Conservation (phyloP, 2,329 filamentous ascomycete species). For the Penicillium sp. region DNA sequence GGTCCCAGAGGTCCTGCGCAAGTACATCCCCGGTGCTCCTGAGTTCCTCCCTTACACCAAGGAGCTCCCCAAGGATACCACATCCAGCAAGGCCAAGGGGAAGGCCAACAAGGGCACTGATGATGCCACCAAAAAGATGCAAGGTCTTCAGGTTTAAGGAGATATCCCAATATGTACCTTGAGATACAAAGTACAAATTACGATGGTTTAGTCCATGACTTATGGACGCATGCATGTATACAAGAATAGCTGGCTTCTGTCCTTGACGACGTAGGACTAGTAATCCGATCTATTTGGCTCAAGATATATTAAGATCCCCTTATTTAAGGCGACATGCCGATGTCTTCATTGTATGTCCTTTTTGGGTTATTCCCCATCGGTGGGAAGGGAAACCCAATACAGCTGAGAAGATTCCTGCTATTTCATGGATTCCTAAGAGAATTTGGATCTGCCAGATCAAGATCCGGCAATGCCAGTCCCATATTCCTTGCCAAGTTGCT, state of each 20-base stretch:
- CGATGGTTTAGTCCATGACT: not conserved
- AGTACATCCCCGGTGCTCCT: slow-evolving; percentile 84
- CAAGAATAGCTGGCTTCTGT: not conserved
- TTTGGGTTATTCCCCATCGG: no score
- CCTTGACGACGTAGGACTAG: not conserved
- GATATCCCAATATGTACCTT: not conserved
- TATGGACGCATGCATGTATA: not conserved
- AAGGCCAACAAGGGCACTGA: slow-evolving; percentile 32
- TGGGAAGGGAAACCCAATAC: no score
- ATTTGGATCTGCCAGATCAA: no score
- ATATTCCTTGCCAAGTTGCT: no score
- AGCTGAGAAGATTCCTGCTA: no score
- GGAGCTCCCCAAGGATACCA: slow-evolving; percentile 75
- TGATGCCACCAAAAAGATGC: slow-evolving; percentile 41
- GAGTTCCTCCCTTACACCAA: slow-evolving; percentile 87
- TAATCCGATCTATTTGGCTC: not conserved
- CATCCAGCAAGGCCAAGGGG: slow-evolving; percentile 55
- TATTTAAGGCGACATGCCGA: not conserved
- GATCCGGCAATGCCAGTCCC: no score
- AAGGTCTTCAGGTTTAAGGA: slow-evolving; percentile 40
- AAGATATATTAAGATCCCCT: not conserved
- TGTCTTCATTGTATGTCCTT: no score
- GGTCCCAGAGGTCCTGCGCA: slow-evolving; percentile 78
- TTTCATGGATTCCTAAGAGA: no score
- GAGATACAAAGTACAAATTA: not conserved